Conservation (phyloP, 768 basidiomycete species). For the Lanmaoa rubissima region DNA sequence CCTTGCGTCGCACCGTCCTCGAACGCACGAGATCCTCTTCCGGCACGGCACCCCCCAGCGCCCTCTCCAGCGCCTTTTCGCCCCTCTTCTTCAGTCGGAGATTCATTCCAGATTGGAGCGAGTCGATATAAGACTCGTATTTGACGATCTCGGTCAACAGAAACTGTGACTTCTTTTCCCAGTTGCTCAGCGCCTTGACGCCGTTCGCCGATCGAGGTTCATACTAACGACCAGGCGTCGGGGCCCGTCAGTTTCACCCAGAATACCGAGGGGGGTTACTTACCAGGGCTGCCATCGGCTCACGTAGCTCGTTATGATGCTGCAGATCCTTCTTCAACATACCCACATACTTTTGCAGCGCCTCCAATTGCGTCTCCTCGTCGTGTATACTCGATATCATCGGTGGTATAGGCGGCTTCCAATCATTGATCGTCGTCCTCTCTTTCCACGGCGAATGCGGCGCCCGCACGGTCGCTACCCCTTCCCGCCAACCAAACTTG, state of each 20-base stretch:
- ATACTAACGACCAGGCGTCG: constrained; percentile 44
- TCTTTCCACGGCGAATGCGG: constrained; percentile 75
- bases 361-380: constrained; percentile 91
- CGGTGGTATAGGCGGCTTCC: constrained; percentile 89
- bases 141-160: constrained; percentile 91
- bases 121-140: constrained; percentile 93
- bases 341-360: constrained; percentile 76
- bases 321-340: constrained; percentile 77
- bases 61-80: constrained; percentile 74
- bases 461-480: constrained; percentile 59
- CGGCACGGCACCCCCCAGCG: constrained; percentile 39
- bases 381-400: constrained; percentile 81
- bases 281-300: constrained; percentile 81
- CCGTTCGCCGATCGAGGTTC: constrained; percentile 71
- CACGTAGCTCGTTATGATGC: constrained; percentile 77
- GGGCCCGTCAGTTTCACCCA: too few relatives aligned
- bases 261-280: neutral
- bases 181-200: constrained; percentile 79
- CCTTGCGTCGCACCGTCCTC: constrained; percentile 39
- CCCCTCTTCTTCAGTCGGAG: constrained; percentile 87
- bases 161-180: constrained; percentile 90
- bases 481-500: constrained; percentile 71
- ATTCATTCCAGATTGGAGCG: constrained; percentile 78
- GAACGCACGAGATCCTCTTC: constrained; percentile 32
- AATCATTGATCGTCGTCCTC: constrained; percentile 80